A percentile compares a stretch with the other conserved stretches of the same genome.
phyloP scores from a whole-genome alignment of 2,329 filamentous ascomycete genomes.

The Clarireedia sp. region DNA sequence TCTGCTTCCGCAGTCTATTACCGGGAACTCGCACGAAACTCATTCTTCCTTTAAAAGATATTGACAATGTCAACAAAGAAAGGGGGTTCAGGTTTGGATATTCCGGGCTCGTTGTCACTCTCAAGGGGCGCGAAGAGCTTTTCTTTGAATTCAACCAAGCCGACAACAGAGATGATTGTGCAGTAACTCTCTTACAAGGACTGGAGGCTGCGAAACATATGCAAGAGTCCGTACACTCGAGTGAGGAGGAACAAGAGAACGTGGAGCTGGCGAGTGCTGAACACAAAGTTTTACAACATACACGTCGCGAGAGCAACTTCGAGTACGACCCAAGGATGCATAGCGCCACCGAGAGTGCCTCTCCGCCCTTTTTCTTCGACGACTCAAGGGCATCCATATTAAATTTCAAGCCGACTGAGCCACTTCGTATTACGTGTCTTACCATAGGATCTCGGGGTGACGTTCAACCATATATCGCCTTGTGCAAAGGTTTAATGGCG shows the following conservation, averaged over 20 bases:
- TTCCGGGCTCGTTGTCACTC: conserved; percentile 83
- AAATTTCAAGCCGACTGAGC: conserved; percentile 77
- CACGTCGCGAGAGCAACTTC: conserved; percentile 48
- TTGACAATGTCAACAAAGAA: conserved; percentile 90
- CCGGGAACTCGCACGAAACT: conserved; percentile 87
- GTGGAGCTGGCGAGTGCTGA: conserved; percentile 73
- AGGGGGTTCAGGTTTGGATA: conserved; percentile 92
- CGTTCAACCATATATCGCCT: conserved; percentile 93
- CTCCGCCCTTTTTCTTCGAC: conserved; percentile 77
- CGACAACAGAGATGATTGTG: conserved; percentile 81
- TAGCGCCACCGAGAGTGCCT: conserved; percentile 43
- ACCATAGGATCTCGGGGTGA: conserved; percentile 95
- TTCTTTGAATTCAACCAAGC: conserved; percentile 86
- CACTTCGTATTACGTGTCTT: conserved; percentile 80
- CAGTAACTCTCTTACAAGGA: conserved; percentile 68
- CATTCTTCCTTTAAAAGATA: conserved; percentile 81
- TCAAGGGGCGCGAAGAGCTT: conserved; percentile 87
- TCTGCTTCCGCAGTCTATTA: conserved; percentile 88
- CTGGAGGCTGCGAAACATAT: conserved; percentile 67
- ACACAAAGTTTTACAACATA: conserved; percentile 70
- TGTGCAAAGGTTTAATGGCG: conserved; percentile 81
- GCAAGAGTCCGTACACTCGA: conserved; percentile 59
- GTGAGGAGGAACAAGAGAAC: conserved; percentile 59
- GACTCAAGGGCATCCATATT: conserved; percentile 81
- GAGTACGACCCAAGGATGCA: conserved; percentile 45